These are phyloP conservation scores for Pestalotiopsis sp. DNA, from an alignment of 2,329 filamentous ascomycete species.

Conservation along the genomic window DNA sequence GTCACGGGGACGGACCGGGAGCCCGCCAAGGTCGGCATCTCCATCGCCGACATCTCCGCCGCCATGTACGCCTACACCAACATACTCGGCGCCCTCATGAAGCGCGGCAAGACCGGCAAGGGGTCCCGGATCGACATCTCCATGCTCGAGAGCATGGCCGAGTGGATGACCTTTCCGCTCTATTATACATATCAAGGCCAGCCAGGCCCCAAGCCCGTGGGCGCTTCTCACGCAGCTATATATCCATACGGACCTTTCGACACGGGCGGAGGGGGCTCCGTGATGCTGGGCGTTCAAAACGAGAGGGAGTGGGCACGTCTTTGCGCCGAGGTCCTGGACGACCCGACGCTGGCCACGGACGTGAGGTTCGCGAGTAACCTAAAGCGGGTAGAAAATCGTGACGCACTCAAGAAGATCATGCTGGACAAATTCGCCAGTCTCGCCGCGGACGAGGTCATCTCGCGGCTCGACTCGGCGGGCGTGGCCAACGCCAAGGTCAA, in stretches of 20 bases:
- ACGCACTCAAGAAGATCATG: slow-evolving; percentile 48
- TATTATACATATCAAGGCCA: slow-evolving; percentile 55
- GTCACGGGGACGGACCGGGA: slow-evolving; percentile 49
- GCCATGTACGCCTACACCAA: slow-evolving; percentile 56
- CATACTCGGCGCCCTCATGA: slow-evolving; percentile 52
- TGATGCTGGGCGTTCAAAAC: slow-evolving; percentile 62
- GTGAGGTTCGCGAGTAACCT: slow-evolving; percentile 50
- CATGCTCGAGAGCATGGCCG: slow-evolving; percentile 61
- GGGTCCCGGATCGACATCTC: slow-evolving; percentile 57
- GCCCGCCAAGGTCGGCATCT: slow-evolving; percentile 54
- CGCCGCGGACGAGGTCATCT: slow-evolving; percentile 42
- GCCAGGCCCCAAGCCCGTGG: slow-evolving; percentile 43
- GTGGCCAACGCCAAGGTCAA: slow-evolving; percentile 61
- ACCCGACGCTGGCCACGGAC: slow-evolving; percentile 44
- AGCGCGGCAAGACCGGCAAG: slow-evolving; percentile 49
- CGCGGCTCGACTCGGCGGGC: slow-evolving; percentile 45
- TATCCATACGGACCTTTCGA: slow-evolving; percentile 61
- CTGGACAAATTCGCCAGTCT: slow-evolving; percentile 40
- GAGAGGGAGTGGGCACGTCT: slow-evolving; percentile 58
- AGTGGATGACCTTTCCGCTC: slow-evolving; percentile 62
- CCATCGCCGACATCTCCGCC: slow-evolving; percentile 56
- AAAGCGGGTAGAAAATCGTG: slow-evolving; percentile 47
- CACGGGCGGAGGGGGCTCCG: slow-evolving; percentile 47
- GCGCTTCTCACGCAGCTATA: slow-evolving; percentile 56
- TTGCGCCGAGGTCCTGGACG: slow-evolving; percentile 47